Percentiles rank a stretch among this genome's conserved stretches.
phyloP scores from a whole-genome alignment of 805 yeast species.

The Lipomyces orientalis region DNA sequence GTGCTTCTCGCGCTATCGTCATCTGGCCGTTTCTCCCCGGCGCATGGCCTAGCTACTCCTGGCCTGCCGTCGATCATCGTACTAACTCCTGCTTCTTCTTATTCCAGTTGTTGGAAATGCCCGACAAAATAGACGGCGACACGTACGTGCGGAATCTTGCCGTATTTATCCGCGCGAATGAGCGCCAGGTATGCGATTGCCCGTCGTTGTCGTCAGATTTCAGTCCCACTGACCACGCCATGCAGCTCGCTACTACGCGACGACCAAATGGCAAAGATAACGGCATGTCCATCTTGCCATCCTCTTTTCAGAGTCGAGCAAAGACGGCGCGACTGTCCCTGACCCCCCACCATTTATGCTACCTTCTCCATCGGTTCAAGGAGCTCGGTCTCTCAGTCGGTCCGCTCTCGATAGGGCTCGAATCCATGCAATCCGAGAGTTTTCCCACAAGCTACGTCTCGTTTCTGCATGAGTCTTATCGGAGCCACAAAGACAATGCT shows the following conservation, averaged over 20 bases:
- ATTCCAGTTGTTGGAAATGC: constrained; percentile 20
- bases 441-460: constrained; percentile 59
- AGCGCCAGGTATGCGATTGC: constrained; percentile 39
- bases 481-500: constrained; percentile 24
- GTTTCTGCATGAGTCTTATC: constrained; percentile 50
- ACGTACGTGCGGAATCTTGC: constrained; percentile 41
- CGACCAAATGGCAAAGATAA: constrained; percentile 15
- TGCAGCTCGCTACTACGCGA: constrained; percentile 23
- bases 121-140: constrained; percentile 39
- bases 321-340: constrained; percentile 52
- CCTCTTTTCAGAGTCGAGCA: constrained; percentile 14
- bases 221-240: neutral
- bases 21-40: neutral
- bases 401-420: constrained; percentile 64
- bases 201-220: neutral
- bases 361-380: constrained; percentile 62
- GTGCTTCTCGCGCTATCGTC: neutral
- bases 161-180: constrained; percentile 41
- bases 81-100: neutral
- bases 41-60: neutral
- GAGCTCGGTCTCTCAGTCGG: constrained; percentile 58
- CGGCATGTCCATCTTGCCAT: constrained; percentile 17
- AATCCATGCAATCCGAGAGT: constrained; percentile 59
- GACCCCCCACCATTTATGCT: constrained; percentile 68
- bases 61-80: neutral